Percentiles rank a stretch among this genome's conserved stretches.
Evolutionary conservation across 2,329 filamentous ascomycete genomes (phyloP).

Genomic region (Talaromyces sp.): DNA sequence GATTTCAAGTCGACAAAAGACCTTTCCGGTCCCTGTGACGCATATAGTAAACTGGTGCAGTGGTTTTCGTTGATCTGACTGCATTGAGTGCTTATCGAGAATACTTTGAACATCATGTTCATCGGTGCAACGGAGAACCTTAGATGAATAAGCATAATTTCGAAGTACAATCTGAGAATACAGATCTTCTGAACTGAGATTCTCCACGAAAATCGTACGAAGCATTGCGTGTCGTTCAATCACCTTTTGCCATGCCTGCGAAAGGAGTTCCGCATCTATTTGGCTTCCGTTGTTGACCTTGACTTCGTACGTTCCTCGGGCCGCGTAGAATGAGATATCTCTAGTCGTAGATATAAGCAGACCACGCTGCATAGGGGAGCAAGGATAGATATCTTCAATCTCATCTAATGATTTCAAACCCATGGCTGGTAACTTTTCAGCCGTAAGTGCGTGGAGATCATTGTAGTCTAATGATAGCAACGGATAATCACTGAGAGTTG

Average conservation of each 20-base stretch:
- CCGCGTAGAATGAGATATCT: constrained; percentile 39
- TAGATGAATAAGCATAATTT: constrained; percentile 25
- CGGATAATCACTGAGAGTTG: constrained; percentile 45
- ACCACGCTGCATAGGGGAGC: constrained; percentile 41
- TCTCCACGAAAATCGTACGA: constrained; percentile 29
- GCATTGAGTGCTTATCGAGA: constrained; percentile 28
- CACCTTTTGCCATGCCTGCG: constrained; percentile 16
- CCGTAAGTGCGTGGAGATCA: constrained; percentile 36
- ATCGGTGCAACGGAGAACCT: constrained; percentile 22
- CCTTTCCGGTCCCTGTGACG: constrained; percentile 28
- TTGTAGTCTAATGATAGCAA: constrained; percentile 45
- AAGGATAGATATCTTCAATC: constrained; percentile 42
- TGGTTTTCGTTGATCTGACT: constrained; percentile 28
- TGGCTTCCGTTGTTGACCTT: constrained; percentile 16
- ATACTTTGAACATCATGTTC: constrained; percentile 26
- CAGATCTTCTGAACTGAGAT: constrained; percentile 23
- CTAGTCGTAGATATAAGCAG: constrained; percentile 45
- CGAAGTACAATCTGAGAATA: constrained; percentile 32
- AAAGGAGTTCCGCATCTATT: constrained; percentile 30
- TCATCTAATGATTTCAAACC: constrained; percentile 28
- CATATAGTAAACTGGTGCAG: constrained; percentile 48
- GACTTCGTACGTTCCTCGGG: constrained; percentile 38
- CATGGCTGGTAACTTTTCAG: constrained; percentile 35
- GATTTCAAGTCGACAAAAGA: constrained; percentile 36
- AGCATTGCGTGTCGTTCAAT: constrained; percentile 16